Percentiles rank a stretch among this genome's conserved stretches.
phyloP scores from a whole-genome alignment of 2,329 filamentous ascomycete genomes.

The Fusarium armeniacum region DNA sequence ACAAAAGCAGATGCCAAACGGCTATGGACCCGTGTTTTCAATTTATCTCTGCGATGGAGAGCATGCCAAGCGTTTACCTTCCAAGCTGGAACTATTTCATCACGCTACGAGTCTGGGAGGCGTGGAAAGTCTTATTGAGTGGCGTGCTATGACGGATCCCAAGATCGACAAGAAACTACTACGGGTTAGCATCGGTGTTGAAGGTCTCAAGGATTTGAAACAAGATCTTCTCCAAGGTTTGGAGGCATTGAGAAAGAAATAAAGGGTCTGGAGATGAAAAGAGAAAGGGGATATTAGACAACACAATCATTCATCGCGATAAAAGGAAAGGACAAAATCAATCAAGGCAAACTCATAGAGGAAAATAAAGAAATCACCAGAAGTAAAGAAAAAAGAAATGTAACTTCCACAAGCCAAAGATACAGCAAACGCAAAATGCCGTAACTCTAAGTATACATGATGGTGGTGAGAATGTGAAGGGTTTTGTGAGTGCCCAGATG shows the following conservation, averaged over 20 bases:
- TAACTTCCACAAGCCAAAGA: constrained; percentile 9
- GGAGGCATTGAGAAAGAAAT: constrained; percentile 60
- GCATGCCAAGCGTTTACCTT: constrained; percentile 78
- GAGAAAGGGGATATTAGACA: background rate
- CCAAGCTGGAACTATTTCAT: constrained; percentile 85
- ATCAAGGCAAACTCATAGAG: background rate
- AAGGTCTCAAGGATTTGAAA: constrained; percentile 86
- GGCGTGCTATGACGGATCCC: constrained; percentile 89
- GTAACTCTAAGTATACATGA: constrained; percentile 8
- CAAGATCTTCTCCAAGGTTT: constrained; percentile 80
- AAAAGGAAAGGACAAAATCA: constrained; percentile 5
- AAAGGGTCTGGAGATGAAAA: background rate
- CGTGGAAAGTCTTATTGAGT: constrained; percentile 96
- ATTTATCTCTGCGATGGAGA: constrained; percentile 73
- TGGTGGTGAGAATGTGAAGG: constrained; percentile 7
- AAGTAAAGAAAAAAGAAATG: background rate
- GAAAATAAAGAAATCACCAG: constrained; percentile 16
- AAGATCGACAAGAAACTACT: constrained; percentile 79
- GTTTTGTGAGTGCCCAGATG: constrained; percentile 6
- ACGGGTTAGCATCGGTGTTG: constrained; percentile 87
- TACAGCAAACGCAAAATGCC: constrained; percentile 4
- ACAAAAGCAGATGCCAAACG: constrained; percentile 87
- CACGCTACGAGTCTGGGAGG: constrained; percentile 95
- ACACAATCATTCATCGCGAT: background rate
- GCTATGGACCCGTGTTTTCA: constrained; percentile 90